Conservation (phyloP, 2,329 filamentous ascomycete species). For the Penicillium olsonii region DNA sequence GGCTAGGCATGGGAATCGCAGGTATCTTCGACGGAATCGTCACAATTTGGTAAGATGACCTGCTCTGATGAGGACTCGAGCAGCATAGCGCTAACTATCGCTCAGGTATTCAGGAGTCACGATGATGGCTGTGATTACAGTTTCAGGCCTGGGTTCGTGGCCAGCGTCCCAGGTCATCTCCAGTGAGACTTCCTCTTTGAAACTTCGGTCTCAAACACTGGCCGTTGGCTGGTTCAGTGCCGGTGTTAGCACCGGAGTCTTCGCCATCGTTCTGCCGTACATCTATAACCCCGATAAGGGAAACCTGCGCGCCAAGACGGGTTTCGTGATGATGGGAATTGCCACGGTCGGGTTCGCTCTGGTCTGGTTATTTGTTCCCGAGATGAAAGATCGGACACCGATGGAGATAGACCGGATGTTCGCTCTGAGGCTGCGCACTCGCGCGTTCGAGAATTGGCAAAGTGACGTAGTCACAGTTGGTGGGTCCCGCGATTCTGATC, state of each 20-base stretch:
- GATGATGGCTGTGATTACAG: conserved; percentile 49
- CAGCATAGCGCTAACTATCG: neutral
- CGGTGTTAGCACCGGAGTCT: conserved; percentile 41
- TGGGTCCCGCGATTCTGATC: neutral
- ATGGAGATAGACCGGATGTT: conserved; percentile 50
- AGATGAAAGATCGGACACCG: conserved; percentile 52
- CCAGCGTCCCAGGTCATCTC: conserved; percentile 36
- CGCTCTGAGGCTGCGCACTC: conserved; percentile 18
- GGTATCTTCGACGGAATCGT: conserved; percentile 43
- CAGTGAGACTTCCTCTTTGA: conserved; percentile 31
- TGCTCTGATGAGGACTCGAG: rapidly evolving
- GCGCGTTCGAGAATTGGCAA: conserved; percentile 15
- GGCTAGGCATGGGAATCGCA: conserved; percentile 48
- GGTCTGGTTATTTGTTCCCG: conserved; percentile 51
- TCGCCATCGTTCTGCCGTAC: conserved; percentile 51
- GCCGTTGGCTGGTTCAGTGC: conserved; percentile 44
- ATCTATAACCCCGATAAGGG: conserved; percentile 40
- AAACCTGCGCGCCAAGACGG: conserved; percentile 18
- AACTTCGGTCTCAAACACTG: conserved; percentile 36
- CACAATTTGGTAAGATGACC: conserved; percentile 39
- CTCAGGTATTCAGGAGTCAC: conserved; percentile 39
- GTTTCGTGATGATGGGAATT: conserved; percentile 22
- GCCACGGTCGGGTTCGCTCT: conserved; percentile 23
- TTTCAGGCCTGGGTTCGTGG: conserved; percentile 35
- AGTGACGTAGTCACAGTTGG: conserved; percentile 3